Conservation (phyloP, 2,329 filamentous ascomycete species). For the Cylindrodendrum hubeiense region DNA sequence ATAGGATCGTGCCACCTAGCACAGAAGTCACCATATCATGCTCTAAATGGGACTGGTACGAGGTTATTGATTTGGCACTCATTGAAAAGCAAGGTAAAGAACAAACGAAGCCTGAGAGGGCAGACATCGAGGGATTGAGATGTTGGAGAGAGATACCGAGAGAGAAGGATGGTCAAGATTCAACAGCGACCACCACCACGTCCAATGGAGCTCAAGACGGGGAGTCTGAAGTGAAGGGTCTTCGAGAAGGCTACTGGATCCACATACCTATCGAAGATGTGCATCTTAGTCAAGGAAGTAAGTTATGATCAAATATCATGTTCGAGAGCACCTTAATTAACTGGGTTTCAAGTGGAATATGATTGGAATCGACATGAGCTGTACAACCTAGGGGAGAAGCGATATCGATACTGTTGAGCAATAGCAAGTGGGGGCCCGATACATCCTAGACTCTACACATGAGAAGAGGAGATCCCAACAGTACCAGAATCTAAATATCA, state of each 20-base stretch:
- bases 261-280: slow-evolving; percentile 30
- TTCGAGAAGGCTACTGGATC: slow-evolving; percentile 32
- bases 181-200: neutral
- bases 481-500: neutral
- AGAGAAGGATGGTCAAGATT: neutral
- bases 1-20: slow-evolving; percentile 25
- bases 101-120: slow-evolving; percentile 24
- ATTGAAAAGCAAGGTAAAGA: slow-evolving; percentile 27
- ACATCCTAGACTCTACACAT: neutral
- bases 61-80: slow-evolving; percentile 27
- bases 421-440: neutral
- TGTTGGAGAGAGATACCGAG: slow-evolving; percentile 32
- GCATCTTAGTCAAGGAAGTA: slow-evolving; percentile 19
- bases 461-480: neutral
- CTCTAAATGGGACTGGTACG: slow-evolving; percentile 34
- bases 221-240: neutral
- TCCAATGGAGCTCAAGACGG: neutral
- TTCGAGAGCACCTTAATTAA: neutral
- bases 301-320: neutral
- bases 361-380: slow-evolving; percentile 24
- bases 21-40: slow-evolving; percentile 31
- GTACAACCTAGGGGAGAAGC: slow-evolving; percentile 23
- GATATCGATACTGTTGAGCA: slow-evolving; percentile 23
- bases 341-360: slow-evolving; percentile 12
- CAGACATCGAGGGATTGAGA: slow-evolving; percentile 31